Evolutionary conservation across 1,284 basidiomycete species (phyloP), one percentile per base, ranked within the genome.

Genomic region (Ustilago crameri): DNA sequence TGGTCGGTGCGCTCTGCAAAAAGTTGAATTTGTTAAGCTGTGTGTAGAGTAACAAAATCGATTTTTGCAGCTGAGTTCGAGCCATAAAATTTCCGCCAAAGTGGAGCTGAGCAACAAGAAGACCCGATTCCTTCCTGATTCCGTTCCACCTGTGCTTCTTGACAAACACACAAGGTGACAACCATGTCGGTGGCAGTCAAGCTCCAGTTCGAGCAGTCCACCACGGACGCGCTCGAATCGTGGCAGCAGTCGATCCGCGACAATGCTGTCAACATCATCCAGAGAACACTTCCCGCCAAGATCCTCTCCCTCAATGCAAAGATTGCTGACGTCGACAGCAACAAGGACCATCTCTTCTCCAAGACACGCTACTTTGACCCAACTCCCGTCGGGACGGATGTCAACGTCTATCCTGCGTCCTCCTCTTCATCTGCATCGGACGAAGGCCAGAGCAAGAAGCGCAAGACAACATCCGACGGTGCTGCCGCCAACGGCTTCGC

Each of bases 251-350:
- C 41, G 15, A 50, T 73, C 14, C 65, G 61, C 0, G 52, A 59
- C 24, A 60, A 54, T n/a, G 70, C 70, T 17, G 43, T 74, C 41
- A 52, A 52, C 47, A 64, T 74, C 37, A 65, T 74, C 27, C 71
- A 74, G 43, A 59, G 52, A 34, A 74, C 51, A 4, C 59, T 74
- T 0, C 71, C 71, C 9, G 51, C 48, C n/a, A 74, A 69, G 46
- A 63, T 74, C 50, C 66, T 74, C 27, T 46, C 54, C 27, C 61
- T 74, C 53, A 74, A 69, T 47, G 52, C 44, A 12, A 65, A 57
- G 35, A 55, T 74, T 18, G 58, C 49, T 27, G 27, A 63, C 17
- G 38, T 70, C 35, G 53, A 66, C 17, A 32, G 27, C 38, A 40
- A 69, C 38, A 56, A 66, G 46, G 48, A 48, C 5, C 54, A 55